Evolutionary conservation across 2,329 filamentous ascomycete species (phyloP).

Genomic region (Drechslera avenae): DNA sequence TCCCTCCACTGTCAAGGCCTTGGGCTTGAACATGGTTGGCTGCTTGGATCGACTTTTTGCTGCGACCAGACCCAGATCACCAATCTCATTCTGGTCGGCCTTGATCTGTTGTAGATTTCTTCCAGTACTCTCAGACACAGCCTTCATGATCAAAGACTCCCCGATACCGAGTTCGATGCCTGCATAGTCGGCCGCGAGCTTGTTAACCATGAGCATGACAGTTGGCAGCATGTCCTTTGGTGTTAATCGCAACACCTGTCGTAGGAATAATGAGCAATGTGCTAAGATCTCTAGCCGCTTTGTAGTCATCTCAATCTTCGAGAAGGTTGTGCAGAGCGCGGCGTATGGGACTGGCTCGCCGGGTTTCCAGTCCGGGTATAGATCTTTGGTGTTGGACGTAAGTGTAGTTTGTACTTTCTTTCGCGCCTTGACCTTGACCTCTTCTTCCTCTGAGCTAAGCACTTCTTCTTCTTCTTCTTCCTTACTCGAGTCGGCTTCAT

Average conservation of each 20-base stretch:
- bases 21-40: constrained; percentile 98
- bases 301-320: constrained; percentile 90
- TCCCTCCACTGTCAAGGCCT: constrained; percentile 81
- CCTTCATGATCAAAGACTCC: constrained; percentile 98
- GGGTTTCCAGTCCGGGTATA: constrained; percentile 93
- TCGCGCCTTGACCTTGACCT: constrained; percentile 73
- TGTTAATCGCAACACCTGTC: constrained; percentile 90
- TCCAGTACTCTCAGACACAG: constrained; percentile 92
- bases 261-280: constrained; percentile 87
- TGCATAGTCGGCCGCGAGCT: constrained; percentile 93
- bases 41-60: constrained; percentile 95
- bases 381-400: constrained; percentile 70
- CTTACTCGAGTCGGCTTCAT: constrained; percentile 30
- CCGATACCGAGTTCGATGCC: constrained; percentile 98
- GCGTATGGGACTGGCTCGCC: constrained; percentile 92
- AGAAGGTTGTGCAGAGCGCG: constrained; percentile 92
- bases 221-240: constrained; percentile 86
- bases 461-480: constrained; percentile 51
- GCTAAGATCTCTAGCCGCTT: constrained; percentile 88
- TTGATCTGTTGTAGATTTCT: constrained; percentile 89
- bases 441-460: constrained; percentile 64
- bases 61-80: constrained; percentile 90
- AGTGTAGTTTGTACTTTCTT: constrained; percentile 81
- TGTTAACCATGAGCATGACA: constrained; percentile 95
- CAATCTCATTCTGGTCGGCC: constrained; percentile 93